A percentile compares a stretch with the other conserved stretches of the same genome.
Evolutionary conservation across 1,139 yeast species (phyloP).

Genomic region (Taphrina flavorubra): DNA sequence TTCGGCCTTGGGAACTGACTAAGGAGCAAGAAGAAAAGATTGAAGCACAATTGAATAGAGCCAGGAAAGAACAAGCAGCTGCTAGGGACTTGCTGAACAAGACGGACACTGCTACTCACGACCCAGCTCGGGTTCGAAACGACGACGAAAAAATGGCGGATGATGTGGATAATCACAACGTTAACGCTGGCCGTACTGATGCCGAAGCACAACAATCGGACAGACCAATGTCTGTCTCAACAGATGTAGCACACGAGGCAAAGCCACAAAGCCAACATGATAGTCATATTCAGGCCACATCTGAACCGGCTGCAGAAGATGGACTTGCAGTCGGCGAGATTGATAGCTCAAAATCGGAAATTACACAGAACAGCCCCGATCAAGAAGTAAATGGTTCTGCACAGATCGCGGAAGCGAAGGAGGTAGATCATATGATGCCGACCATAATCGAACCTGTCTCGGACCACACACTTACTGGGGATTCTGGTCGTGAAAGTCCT

Average conservation of each 20-base stretch:
- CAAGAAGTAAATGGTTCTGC: neutral
- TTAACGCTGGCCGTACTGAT: too few relatives aligned
- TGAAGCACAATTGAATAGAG: conserved; percentile 7
- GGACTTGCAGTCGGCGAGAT: neutral
- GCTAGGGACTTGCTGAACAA: neutral
- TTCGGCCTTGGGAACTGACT: conserved; percentile 25
- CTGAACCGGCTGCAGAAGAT: conserved; percentile 16
- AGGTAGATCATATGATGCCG: too few relatives aligned
- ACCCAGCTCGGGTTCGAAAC: neutral
- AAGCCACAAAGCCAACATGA: neutral
- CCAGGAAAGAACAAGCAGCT: conserved; percentile 12
- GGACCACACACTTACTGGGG: too few relatives aligned
- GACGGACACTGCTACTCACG: neutral
- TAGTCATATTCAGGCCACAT: neutral
- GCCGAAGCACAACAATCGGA: too few relatives aligned
- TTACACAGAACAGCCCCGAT: neutral
- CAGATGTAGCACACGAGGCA: too few relatives aligned
- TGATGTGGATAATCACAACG: neutral
- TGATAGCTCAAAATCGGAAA: neutral
- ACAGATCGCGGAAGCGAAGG: neutral
- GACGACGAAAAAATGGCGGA: neutral
- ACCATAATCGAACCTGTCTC: too few relatives aligned
- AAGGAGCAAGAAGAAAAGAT: conserved; percentile 13
- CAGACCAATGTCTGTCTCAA: too few relatives aligned
- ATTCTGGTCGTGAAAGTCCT: too few relatives aligned